These are phyloP conservation scores for Ascosphaera pollenicola DNA, from an alignment of 2,329 filamentous ascomycete genomes.

Conservation along the genomic window DNA sequence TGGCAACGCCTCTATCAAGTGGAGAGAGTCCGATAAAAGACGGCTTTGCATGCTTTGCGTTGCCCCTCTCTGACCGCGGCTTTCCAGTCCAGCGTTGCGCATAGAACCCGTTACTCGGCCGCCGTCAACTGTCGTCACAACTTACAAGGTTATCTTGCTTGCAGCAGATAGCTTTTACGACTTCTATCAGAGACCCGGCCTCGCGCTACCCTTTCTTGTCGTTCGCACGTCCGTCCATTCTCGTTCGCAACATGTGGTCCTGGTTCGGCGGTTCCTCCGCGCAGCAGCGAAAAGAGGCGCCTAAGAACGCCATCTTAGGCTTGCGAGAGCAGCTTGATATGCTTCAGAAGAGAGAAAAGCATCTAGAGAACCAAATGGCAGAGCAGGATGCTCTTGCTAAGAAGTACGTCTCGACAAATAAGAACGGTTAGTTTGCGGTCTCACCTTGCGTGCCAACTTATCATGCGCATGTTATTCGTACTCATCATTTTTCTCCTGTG, in stretches of 20 bases:
- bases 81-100: too few species aligned
- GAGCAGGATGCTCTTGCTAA: constrained; percentile 76
- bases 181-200: too few species aligned
- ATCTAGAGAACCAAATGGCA: constrained; percentile 76
- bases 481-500: constrained; percentile 3
- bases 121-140: constrained; percentile 5
- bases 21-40: too few species aligned
- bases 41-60: too few species aligned
- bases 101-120: constrained; percentile 5
- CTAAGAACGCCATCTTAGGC: constrained; percentile 87
- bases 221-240: too few species aligned
- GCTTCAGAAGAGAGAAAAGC: constrained; percentile 88
- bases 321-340: constrained; percentile 83
- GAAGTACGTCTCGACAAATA: constrained; percentile 77
- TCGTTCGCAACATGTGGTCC: constrained; percentile 38
- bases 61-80: too few species aligned
- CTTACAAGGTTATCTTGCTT: constrained; percentile 2
- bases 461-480: constrained; percentile 1
- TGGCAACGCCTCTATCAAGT: too few species aligned
- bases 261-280: constrained; percentile 77
- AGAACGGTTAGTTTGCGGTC: constrained; percentile 45
- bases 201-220: too few species aligned
- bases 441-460: too few species aligned
- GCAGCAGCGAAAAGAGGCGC: constrained; percentile 75
- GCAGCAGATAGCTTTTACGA: neutral